Conservation (phyloP, 495 filamentous ascomycete genomes). For the Hypoxylon cercidicola region DNA sequence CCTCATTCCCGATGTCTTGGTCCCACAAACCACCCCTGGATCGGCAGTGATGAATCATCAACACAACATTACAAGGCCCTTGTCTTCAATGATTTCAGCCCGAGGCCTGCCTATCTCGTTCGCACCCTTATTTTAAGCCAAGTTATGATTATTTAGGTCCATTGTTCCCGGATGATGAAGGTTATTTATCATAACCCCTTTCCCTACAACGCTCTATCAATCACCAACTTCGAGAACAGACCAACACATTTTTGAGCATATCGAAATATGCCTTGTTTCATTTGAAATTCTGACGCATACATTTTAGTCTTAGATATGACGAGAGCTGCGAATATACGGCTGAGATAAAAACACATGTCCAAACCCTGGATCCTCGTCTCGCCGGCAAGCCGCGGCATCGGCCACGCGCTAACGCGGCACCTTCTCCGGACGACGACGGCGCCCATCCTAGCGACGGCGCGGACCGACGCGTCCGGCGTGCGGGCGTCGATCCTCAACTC, state of each 20-base stretch:
- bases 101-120: background rate
- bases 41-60: conserved; percentile 19
- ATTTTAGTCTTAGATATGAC: too few relatives aligned
- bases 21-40: background rate
- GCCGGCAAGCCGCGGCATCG: conserved; percentile 80
- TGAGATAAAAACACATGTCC: conserved; percentile 42
- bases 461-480: conserved; percentile 64
- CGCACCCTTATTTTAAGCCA: background rate
- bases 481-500: conserved; percentile 67
- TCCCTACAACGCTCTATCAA: too few relatives aligned
- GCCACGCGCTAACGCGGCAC: conserved; percentile 73
- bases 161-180: too few relatives aligned
- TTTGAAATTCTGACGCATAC: too few relatives aligned
- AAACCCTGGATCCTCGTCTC: conserved; percentile 59
- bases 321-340: background rate
- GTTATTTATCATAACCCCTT: too few relatives aligned
- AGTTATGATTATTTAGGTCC: too few relatives aligned
- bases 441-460: conserved; percentile 78
- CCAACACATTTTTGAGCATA: too few relatives aligned
- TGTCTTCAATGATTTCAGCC: background rate
- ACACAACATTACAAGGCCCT: background rate
- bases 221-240: too few relatives aligned
- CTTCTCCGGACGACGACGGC: conserved; percentile 71
- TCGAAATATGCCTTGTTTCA: too few relatives aligned
- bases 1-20: too few relatives aligned